Evolutionary conservation across 129 eudicot species (phyloP), one percentile per base, ranked within the genome.

Genomic region (Erigeron canadensis): DNA sequence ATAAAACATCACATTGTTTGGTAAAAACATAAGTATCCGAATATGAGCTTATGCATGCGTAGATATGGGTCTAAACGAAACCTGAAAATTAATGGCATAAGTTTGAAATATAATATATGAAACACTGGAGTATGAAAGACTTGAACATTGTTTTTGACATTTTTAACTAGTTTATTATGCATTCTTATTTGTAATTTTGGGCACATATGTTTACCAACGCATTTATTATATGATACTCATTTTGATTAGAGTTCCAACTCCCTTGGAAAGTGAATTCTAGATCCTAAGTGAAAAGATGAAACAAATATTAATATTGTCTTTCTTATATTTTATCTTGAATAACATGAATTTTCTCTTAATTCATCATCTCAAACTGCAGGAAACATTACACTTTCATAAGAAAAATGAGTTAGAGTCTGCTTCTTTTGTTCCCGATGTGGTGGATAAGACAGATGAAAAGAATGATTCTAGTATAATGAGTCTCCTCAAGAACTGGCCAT

Each of bases 401-500:
- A 63, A 71, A 45, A 80, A 79, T 15, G 83, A 80, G 70, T 60
- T 85, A 77, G 98, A 93, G 81, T 77, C 87, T 65, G 90, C 86
- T 23, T 56, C 72, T 39, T 15, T 40, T 73, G 79, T 63, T 34
- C 41, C 80, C 44, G 74, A 79, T 13, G 28, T 4, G 18, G 63
- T 50, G 42, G 75, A 18, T 4, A 67, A 63, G 51, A 23, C 53
- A 17, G 34, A 41, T 41, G 74, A 75, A 72, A 68, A 50, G 53
- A 72, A 34, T 17, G 60, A 77, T 45, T 42, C 77, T 7, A 67
- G 74, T 48, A 8, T 51, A 23, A 17, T 50, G 51, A 88, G 96
- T 77, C 91, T 95, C 19, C 37, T 81, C 47, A 95, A 72, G 84
- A 94, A 95, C 79, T 86, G 99, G 99, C 89, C 97, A 5, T 75